Evolutionary conservation across 495 filamentous ascomycete genomes (phyloP).

Genomic region (Friedmanniomyces simplex): DNA sequence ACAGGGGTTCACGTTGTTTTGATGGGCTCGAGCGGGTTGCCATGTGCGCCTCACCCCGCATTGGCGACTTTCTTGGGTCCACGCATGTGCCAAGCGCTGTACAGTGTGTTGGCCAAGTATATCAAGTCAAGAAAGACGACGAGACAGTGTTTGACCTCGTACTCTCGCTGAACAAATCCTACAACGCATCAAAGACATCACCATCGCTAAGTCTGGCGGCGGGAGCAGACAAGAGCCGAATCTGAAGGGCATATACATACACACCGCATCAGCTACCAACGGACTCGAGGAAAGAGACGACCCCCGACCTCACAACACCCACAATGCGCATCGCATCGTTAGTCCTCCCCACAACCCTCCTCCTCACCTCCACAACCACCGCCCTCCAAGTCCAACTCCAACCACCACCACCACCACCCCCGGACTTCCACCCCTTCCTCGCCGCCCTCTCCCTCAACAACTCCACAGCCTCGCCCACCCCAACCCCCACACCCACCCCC

Average conservation of each 20-base stretch:
- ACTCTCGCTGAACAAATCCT: no score
- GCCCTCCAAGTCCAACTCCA: neutral
- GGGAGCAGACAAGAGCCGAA: neutral
- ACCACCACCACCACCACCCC: neutral
- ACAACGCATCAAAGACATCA: no score
- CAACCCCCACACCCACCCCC: neutral
- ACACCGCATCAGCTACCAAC: neutral
- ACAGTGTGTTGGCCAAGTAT: no score
- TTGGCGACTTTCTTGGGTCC: no score
- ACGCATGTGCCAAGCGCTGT: no score
- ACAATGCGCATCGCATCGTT: neutral
- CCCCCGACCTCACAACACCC: neutral
- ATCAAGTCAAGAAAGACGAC: no score
- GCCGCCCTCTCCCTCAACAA: conserved; percentile 2
- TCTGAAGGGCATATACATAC: neutral
- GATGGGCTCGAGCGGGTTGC: neutral
- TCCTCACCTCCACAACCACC: conserved; percentile 2
- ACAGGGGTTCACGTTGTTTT: no score
- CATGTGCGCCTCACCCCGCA: neutral
- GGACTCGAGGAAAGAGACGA: neutral
- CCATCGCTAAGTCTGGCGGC: no score
- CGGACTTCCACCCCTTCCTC: conserved; percentile 10
- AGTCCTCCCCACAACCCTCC: neutral
- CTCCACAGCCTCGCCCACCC: neutral
- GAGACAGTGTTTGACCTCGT: no score